Evolutionary conservation across 1,139 yeast genomes (phyloP).

Genomic region (Yamadazyma sp.): DNA sequence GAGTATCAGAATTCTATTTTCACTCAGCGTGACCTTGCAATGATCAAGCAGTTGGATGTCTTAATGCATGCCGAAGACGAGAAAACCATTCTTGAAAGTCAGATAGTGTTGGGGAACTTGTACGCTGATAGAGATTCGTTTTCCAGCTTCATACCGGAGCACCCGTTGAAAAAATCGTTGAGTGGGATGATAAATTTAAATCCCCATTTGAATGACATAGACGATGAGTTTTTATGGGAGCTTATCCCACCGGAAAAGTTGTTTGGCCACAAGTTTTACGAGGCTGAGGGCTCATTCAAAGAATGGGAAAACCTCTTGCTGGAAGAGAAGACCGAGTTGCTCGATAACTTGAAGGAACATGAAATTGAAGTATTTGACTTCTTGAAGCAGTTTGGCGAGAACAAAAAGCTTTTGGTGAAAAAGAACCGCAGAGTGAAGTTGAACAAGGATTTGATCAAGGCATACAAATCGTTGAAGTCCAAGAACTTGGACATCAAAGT

Average conservation of each 20-base stretch:
- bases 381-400: constrained; percentile 13
- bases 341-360: constrained; percentile 13
- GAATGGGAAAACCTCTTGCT: constrained; percentile 34
- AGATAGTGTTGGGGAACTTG: constrained; percentile 27
- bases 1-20: constrained; percentile 21
- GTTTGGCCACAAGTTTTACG: constrained; percentile 41
- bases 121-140: constrained; percentile 30
- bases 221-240: constrained; percentile 45
- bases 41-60: constrained; percentile 28
- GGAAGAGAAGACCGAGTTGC: constrained; percentile 12
- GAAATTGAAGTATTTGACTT: constrained; percentile 16
- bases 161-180: constrained; percentile 39
- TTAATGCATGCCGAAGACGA: constrained; percentile 28
- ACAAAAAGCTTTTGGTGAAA: constrained; percentile 18
- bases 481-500: constrained; percentile 14
- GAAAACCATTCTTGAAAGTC: constrained; percentile 24
- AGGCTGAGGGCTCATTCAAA: constrained; percentile 30
- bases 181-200: constrained; percentile 44
- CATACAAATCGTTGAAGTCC: constrained; percentile 24
- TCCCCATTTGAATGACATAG: constrained; percentile 34
- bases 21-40: constrained; percentile 26
- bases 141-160: constrained; percentile 32
- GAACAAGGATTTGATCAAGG: constrained; percentile 28
- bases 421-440: constrained; percentile 31
- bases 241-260: constrained; percentile 35